A percentile compares a stretch with the other conserved stretches of the same genome.
These are phyloP conservation scores for Euphorbia pulcherrima DNA, from an alignment of 345 rosid species.

Conservation along the genomic window DNA sequence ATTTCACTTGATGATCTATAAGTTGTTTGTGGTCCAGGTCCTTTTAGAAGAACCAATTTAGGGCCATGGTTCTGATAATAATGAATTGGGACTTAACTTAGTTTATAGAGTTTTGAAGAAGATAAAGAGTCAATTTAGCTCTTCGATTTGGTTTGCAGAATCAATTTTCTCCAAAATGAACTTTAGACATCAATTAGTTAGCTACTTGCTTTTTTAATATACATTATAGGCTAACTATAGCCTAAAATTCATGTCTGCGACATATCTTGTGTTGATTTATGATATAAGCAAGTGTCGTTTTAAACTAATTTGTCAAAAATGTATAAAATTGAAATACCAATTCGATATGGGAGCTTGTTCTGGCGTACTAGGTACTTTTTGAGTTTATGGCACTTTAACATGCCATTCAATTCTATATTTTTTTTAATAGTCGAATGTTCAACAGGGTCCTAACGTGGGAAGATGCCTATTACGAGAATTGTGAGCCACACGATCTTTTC, in stretches of 20 bases:
- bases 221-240: background rate
- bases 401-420: background rate
- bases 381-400: too few species aligned
- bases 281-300: too few species aligned
- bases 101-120: background rate
- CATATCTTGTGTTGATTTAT: background rate
- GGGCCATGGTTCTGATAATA: background rate
- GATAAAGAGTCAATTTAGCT: background rate
- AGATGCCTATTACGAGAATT: constrained; percentile 69
- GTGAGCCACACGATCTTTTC: constrained; percentile 37
- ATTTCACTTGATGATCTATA: constrained; percentile 2
- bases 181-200: too few species aligned
- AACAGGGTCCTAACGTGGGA: constrained; percentile 87
- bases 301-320: background rate
- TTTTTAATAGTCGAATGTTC: constrained; percentile 6
- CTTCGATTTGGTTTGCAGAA: background rate
- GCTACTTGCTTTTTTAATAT: too few species aligned
- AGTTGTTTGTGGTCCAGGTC: background rate
- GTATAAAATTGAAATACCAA: background rate
- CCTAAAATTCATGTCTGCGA: background rate
- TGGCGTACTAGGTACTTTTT: too few species aligned
- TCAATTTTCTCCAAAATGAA: too few species aligned
- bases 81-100: background rate
- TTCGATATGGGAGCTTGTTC: background rate
- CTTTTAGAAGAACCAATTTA: background rate